A percentile compares a stretch with the other conserved stretches of the same genome.
phyloP scores from a whole-genome alignment of 73 alveolate genomes.

The Paramecium primaurelia region DNA sequence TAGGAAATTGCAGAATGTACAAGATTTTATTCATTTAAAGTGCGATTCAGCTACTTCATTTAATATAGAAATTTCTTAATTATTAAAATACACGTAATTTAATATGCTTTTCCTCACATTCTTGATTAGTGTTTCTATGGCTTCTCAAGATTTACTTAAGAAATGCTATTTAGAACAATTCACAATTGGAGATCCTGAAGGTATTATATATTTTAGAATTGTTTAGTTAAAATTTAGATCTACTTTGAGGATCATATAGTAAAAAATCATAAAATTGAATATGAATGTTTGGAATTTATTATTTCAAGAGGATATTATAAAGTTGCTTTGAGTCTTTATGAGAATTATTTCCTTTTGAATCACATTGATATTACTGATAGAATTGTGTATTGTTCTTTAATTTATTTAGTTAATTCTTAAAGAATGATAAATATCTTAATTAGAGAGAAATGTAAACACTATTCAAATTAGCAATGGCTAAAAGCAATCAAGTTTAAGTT shows the following conservation, averaged over 20 bases:
- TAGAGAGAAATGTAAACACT: neutral
- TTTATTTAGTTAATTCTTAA: neutral
- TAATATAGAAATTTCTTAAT: constrained; percentile 1
- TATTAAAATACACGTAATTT: constrained; percentile 36
- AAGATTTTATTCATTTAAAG: neutral
- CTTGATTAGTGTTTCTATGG: neutral
- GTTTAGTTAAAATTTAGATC: neutral
- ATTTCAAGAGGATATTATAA: constrained; percentile 41
- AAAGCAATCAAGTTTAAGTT: neutral
- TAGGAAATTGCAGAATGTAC: neutral
- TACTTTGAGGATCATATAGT: neutral
- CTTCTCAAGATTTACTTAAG: neutral
- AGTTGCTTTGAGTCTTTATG: constrained; percentile 4
- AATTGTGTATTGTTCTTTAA: neutral
- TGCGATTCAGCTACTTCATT: neutral
- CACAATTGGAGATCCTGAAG: constrained; percentile 35
- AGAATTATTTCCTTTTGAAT: constrained; percentile 4
- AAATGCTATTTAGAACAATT: constrained; percentile 33
- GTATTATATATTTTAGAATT: neutral
- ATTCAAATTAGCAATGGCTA: constrained; percentile 31
- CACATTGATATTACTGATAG: constrained; percentile 31
- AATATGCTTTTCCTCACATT: neutral
- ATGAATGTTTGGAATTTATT: constrained; percentile 3
- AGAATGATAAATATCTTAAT: constrained; percentile 10
- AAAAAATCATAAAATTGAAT: neutral